Percentiles rank a stretch among this genome's conserved stretches.
These are phyloP conservation scores for Plasmodium gaboni DNA, from an alignment of 169 alveolate genomes.

Conservation along the genomic window DNA sequence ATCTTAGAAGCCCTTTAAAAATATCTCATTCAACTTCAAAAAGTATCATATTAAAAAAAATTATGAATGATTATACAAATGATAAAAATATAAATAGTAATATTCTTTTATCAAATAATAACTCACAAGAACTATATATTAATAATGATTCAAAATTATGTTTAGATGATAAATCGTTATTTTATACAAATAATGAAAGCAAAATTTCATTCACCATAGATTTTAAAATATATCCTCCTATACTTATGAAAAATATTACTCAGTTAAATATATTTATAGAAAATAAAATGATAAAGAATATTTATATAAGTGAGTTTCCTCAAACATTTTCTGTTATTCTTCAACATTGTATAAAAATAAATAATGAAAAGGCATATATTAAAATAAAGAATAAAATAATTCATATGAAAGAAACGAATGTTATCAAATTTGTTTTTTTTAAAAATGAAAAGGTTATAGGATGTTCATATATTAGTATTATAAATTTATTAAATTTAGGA, in stretches of 20 bases:
- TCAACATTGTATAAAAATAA: slow-evolving; percentile 26
- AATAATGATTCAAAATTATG: not conserved
- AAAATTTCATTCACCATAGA: slow-evolving; percentile 34
- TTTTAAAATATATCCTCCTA: slow-evolving; percentile 65
- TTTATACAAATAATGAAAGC: not conserved
- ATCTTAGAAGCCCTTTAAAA: no score
- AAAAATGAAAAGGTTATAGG: slow-evolving; percentile 65
- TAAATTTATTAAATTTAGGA: slow-evolving; percentile 38
- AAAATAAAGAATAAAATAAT: slow-evolving; percentile 56
- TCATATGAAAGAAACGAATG: slow-evolving; percentile 40
- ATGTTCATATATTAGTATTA: slow-evolving; percentile 54
- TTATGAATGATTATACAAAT: no score
- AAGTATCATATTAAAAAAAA: no score
- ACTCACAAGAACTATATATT: not conserved
- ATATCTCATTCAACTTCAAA: no score
- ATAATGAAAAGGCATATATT: slow-evolving; percentile 21
- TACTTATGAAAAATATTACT: slow-evolving; percentile 42
- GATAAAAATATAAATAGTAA: no score
- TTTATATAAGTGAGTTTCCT: slow-evolving; percentile 64
- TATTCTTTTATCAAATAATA: no score
- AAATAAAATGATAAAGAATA: slow-evolving; percentile 28
- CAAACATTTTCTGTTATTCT: slow-evolving; percentile 59
- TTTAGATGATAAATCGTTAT: not conserved
- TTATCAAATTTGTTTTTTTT: slow-evolving; percentile 44
- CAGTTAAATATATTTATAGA: slow-evolving; percentile 33